Base-by-base conservation (phyloP, 2,329 filamentous ascomycete species). In the Penicillium vulpinum region DNA sequence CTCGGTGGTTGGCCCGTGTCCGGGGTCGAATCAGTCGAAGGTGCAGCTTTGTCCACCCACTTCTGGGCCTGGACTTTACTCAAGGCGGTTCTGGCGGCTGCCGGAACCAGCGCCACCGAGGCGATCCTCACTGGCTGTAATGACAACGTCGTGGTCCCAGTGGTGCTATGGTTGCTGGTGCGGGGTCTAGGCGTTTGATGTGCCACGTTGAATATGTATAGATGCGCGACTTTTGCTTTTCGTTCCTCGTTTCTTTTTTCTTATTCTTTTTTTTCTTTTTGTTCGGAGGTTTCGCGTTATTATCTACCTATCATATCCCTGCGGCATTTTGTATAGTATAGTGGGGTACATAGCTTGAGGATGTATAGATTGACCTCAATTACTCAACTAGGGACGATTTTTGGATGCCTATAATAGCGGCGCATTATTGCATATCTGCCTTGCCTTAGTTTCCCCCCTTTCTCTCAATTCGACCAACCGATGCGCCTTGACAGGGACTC, bases 141-240 rank as follows among this genome's bases (percentile, higher is more conserved):
- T 75, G 94, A 99, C 80, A 99, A 99, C 80, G 94, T 99, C 18
- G 88, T 97, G 62, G 93, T 97, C 62, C 94, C 94, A 4, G 86
- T 99, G 56, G 87, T 96, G 49, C 77, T 99, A 59, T 99, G 94
- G 94, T 84, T 92, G 58, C 87, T 96, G 67, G 92, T 96, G 38
- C 89, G 93, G 75, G 91, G 90, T 21, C 75, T 93, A 58, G 83
- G 69, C 38, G 56, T 73, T 46, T 70, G 59, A 72, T 59, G 43
- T 29, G 48, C 38, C 51, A 40, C 35, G 33, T 45, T 52, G 54
- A n/a, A 35, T 54, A 31, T 58, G 21, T 52, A 52, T 46, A 40
- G 13, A 35, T 52, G 35, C 35, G 28, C 35, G 40, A 46, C 29
- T 46, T 40, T 48, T 49, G 36, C 18, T 54, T 39, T 46, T 46